Conservation (phyloP, 306 rosid species). For the Castanospermum australe region DNA sequence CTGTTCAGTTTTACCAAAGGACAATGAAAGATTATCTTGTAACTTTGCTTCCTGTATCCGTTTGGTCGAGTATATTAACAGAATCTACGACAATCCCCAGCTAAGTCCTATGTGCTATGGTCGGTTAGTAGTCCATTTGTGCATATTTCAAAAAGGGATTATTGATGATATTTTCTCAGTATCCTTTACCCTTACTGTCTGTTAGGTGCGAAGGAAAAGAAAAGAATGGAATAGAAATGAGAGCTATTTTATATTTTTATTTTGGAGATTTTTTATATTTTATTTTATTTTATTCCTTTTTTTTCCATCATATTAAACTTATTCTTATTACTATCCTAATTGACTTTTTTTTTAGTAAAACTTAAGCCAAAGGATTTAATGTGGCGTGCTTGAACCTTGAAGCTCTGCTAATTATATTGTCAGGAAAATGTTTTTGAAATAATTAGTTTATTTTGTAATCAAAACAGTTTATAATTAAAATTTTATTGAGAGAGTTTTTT, state of each 20-base stretch:
- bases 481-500: no score
- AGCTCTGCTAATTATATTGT: neutral
- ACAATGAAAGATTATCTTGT: neutral
- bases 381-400: neutral
- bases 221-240: no score
- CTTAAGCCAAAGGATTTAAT: neutral
- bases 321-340: no score
- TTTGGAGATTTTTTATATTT: no score
- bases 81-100: neutral
- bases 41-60: neutral
- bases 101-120: neutral
- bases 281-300: no score
- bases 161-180: neutral
- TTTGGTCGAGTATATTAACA: neutral
- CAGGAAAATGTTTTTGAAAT: no score
- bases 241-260: no score
- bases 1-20: neutral
- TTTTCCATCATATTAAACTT: no score
- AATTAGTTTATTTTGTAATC: no score
- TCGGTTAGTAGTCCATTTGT: neutral
- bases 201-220: no score
- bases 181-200: neutral
- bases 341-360: neutral
- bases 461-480: no score
- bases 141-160: neutral